A percentile compares a stretch with the other conserved stretches of the same genome.
Conservation (phyloP, 768 basidiomycete species). For the Lactarius tabidus region DNA sequence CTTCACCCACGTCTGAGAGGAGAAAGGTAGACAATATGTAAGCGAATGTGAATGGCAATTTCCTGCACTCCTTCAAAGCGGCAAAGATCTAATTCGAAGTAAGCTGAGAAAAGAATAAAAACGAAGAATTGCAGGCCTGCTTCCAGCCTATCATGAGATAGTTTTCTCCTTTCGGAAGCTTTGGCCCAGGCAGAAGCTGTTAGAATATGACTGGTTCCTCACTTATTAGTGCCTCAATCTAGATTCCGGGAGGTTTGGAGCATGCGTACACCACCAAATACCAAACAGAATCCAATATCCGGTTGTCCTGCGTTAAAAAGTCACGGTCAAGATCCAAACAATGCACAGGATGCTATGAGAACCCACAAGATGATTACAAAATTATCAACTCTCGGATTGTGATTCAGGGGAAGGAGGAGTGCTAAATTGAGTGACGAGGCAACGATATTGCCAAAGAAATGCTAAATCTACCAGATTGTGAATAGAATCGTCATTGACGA, state of each 20-base stretch:
- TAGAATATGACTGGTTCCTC: constrained; percentile 66
- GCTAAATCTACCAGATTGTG: constrained; percentile 50
- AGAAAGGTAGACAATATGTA: constrained; percentile 76
- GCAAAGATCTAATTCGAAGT: constrained; percentile 58
- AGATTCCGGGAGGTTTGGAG: background rate
- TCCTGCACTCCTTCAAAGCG: constrained; percentile 68
- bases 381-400: constrained; percentile 64
- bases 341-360: background rate
- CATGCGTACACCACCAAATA: constrained; percentile 79
- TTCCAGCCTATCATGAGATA: constrained; percentile 86
- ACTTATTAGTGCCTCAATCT: background rate
- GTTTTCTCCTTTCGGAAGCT: constrained; percentile 68
- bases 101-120: background rate
- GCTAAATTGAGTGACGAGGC: constrained; percentile 64
- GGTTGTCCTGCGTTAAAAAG: constrained; percentile 47
- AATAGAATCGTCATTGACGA: background rate
- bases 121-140: constrained; percentile 43
- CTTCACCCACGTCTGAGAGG: constrained; percentile 60
- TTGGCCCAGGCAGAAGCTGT: constrained; percentile 76
- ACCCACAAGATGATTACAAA: constrained; percentile 66
- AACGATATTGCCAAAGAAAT: constrained; percentile 70
- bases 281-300: constrained; percentile 74
- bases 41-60: constrained; percentile 76
- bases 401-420: constrained; percentile 57
- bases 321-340: background rate